Base-by-base conservation (phyloP, 331 rosid genomes). In the Malus hybrid region DNA sequence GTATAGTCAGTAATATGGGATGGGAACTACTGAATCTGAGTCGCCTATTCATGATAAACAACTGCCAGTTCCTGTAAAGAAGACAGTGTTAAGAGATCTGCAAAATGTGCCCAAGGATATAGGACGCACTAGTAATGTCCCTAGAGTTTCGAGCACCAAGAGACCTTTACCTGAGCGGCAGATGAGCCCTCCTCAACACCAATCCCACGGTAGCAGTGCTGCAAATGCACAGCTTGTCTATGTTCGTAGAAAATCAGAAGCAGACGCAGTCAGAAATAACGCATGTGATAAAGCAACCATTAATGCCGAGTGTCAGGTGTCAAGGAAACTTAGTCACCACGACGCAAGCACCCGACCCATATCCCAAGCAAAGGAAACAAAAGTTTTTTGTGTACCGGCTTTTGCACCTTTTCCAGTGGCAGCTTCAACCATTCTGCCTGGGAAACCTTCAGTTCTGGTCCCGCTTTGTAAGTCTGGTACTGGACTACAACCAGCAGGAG, bases 241-340 rank as follows among this genome's bases (percentile, higher is more conserved):
- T 81, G 96, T 89, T 73, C 99, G 99, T 24, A 87, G 99, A 85
- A 94, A 92, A 77, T 84, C 96, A 6, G 99, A 94, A 74, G 85
- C 89, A 39, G 97, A 94, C 31, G 24, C 85, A 76, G 85, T 89
- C 77, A 94, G 90, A 86, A 87, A 76, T 70, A 83, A 82, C 60
- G 44, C 92, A 61, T 81, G 80, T 85, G 93, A 80, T 83, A 88
- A 77, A 71, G 55, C 83, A 61, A 88, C 83, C 79, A 50, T 71
- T 70, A 85, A 76, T 78, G 80, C 78, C 60, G 81, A 83, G 74
- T 78, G 77, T 83, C 73, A 69, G 31, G 81, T 74, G 48, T 75
- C 81, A 5, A 85, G 81, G 83, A 85, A 78, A 73, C 65, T 80
- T 69, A 76, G 77, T 73, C 83, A 76, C 73, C 76, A 77, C 62